Evolutionary conservation across 129 eudicot species (phyloP).

Genomic region (Centrapalus pauciflorus): DNA sequence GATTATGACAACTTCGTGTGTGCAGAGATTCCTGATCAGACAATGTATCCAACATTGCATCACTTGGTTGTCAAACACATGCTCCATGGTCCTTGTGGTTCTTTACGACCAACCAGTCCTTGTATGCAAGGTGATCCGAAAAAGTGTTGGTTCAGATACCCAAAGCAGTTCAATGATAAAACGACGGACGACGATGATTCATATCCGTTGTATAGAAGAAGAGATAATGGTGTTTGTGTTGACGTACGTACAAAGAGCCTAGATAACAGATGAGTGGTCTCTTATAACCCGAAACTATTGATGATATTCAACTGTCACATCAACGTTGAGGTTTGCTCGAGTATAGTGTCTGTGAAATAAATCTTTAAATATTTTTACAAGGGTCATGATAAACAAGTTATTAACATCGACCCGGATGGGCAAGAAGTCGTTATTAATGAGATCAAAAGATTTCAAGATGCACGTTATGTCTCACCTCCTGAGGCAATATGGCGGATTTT

Average conservation of each 20-base stretch:
- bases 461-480: no score
- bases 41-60: neutral
- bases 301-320: conserved; percentile 25
- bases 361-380: conserved; percentile 11
- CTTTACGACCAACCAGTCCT: neutral
- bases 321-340: conserved; percentile 24
- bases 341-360: neutral
- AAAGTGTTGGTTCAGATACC: neutral
- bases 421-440: no score
- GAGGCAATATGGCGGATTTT: no score
- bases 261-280: conserved; percentile 25
- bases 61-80: neutral
- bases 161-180: neutral
- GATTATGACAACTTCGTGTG: conserved; percentile 17
- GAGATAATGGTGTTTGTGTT: neutral
- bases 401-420: no score
- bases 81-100: neutral
- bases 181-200: neutral
- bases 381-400: no score
- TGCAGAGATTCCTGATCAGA: conserved; percentile 7
- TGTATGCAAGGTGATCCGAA: neutral
- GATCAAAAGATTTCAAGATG: no score
- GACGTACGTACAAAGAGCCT: neutral
- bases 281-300: conserved; percentile 15
- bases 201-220: conserved; percentile 20